Evolutionary conservation across 1,284 basidiomycete species (phyloP).

Genomic region (Marasmius tenuissimus): DNA sequence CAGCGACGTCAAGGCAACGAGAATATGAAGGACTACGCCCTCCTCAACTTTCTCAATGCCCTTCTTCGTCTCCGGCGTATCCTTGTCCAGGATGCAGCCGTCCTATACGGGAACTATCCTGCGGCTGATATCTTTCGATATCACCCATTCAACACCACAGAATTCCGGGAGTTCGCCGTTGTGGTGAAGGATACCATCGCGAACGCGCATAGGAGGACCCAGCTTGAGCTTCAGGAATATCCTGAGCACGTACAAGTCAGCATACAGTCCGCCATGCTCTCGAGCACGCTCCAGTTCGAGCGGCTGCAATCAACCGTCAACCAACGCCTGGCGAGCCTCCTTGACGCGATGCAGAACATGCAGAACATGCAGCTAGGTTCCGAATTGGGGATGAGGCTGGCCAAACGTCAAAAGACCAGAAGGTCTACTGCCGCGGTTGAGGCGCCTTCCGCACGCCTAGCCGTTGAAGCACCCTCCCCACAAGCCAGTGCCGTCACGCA

Average conservation of each 20-base stretch:
- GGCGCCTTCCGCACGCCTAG: no score
- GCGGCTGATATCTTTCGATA: slow-evolving; percentile 15
- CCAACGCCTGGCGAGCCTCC: background rate
- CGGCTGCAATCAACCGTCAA: background rate
- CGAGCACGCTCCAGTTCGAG: background rate
- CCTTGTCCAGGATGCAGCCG: slow-evolving; percentile 25
- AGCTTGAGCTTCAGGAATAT: background rate
- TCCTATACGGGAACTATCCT: slow-evolving; percentile 19
- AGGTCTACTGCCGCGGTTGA: background rate
- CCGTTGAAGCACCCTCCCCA: no score
- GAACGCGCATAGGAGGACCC: background rate
- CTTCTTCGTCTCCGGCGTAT: slow-evolving; percentile 17
- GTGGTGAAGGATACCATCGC: background rate
- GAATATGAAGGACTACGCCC: slow-evolving; percentile 15
- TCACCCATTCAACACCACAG: slow-evolving; percentile 19
- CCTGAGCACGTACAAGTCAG: background rate
- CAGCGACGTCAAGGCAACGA: background rate
- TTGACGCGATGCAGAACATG: background rate
- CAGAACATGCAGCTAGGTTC: background rate
- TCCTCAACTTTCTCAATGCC: slow-evolving; percentile 18
- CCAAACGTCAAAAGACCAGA: background rate
- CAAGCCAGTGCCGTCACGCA: no score
- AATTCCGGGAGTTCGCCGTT: slow-evolving; percentile 20
- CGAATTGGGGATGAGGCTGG: background rate
- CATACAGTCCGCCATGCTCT: background rate